Conservation (phyloP, 495 filamentous ascomycete genomes). For the Bacidia gigantensis region DNA sequence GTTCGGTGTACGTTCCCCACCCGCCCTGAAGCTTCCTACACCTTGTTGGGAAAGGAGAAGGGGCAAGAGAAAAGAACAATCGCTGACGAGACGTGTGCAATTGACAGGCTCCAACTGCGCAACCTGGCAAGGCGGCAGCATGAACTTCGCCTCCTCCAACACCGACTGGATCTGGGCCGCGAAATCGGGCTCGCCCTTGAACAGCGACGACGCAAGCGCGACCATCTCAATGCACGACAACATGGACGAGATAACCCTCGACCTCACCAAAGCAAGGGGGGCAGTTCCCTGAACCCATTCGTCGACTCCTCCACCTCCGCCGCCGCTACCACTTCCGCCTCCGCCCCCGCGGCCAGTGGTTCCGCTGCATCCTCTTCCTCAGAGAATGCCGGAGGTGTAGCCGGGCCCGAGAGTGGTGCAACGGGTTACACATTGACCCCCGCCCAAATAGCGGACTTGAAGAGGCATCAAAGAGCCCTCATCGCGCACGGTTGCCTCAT, state of each 20-base stretch:
- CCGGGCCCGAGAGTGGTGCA: too few species aligned
- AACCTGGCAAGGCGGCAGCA: conserved; percentile 38
- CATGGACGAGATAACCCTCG: conserved; percentile 37
- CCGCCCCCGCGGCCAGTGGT: background rate
- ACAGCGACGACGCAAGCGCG: conserved; percentile 34
- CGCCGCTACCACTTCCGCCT: conserved; percentile 5
- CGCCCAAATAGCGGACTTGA: too few species aligned
- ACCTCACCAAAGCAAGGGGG: conserved; percentile 42
- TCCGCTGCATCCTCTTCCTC: background rate
- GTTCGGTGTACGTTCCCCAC: conserved; percentile 31
- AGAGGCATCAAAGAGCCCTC: conserved; percentile 14
- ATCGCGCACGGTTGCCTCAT: conserved; percentile 32
- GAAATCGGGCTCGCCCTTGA: conserved; percentile 42
- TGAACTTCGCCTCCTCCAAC: conserved; percentile 28
- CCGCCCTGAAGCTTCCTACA: conserved; percentile 26
- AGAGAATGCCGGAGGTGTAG: background rate
- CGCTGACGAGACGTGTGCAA: too few species aligned
- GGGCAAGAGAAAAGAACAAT: too few species aligned
- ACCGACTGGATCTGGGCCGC: conserved; percentile 55
- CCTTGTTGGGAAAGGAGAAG: too few species aligned
- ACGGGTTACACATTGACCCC: too few species aligned
- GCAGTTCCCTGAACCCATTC: conserved; percentile 50
- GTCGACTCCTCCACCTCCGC: conserved; percentile 11
- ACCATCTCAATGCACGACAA: conserved; percentile 46
- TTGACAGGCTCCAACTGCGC: conserved; percentile 46